Base-by-base conservation (phyloP, 192 early-diverging fungal genomes). In the Coemansia reversa region DNA sequence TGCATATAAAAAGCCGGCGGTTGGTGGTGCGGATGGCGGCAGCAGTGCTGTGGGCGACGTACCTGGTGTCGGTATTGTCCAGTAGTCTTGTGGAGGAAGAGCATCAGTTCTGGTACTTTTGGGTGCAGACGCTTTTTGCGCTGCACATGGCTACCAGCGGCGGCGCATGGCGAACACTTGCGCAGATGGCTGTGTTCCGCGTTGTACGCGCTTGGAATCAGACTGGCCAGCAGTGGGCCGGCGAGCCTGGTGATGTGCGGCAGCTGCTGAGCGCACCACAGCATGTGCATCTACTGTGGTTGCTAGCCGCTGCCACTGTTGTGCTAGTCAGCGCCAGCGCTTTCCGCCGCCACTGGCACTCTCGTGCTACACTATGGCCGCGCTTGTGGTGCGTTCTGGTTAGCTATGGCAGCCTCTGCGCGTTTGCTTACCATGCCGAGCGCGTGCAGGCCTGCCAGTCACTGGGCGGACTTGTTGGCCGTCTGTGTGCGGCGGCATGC, bases 1-100 rank as follows among this genome's bases (percentile, higher is more conserved):
- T 65, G 11, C 51, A 55, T 25, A 14, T 30, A 16, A 70, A 68
- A 22, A 30, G 63, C 27, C 39, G 48, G 24, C 39, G 30, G 8
- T 30, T 67, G 49, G 35, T 52, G 3, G 59, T 79, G 50, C 50
- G 59, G 1, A 5, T 51, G 33, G 67, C 76, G 22, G 62, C 76
- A 6, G 54, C 60, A 0, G 42, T 78, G 28, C 68, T 84, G 32
- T 50, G 82, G 42, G 32, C 65, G 7, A 79, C 79, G 7, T 89
- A 89, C 47, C 52, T 84, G 30, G 14, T 84, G n/a, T 82, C 86
- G 0, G 53, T 87, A 47, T 82, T 81, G 69, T 83, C 89, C 7
- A 90, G 86, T 30, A 90, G 89, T 48, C 83, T 86, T 70, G 83
- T 92, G 4, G 90, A 92, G 67, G 88, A 92, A 52, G 90, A 92